Evolutionary conservation across 73 alveolate genomes (phyloP).

Genomic region (Paramecium primaurelia): DNA sequence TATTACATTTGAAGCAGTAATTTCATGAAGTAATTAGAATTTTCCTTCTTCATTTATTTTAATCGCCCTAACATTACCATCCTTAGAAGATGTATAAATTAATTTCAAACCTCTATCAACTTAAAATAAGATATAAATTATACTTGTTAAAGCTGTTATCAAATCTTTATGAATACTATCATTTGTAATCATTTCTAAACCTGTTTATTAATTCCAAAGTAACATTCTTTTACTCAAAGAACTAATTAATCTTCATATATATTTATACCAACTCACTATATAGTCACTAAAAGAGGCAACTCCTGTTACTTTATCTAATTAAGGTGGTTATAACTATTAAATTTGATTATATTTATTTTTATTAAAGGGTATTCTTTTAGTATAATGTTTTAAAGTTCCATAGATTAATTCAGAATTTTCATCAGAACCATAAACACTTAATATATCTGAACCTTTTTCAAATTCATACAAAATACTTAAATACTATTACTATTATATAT

Average conservation of each 20-base stretch:
- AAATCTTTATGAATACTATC: not conserved
- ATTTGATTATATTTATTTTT: not conserved
- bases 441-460: not conserved
- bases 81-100: not conserved
- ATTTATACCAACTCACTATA: not conserved
- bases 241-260: not conserved
- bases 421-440: not conserved
- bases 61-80: not conserved
- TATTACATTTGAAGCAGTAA: constrained; percentile 18
- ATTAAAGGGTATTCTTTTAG: not conserved
- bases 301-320: constrained; percentile 35
- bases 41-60: not conserved
- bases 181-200: not conserved
- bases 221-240: not conserved
- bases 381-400: constrained; percentile 2
- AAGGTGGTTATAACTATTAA: constrained; percentile 23
- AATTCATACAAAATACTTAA: not conserved
- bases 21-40: not conserved
- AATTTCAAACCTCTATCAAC: not conserved
- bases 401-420: not conserved
- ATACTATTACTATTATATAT: not conserved
- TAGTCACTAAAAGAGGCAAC: not conserved
- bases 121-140: not conserved
- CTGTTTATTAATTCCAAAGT: not conserved
- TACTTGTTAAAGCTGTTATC: not conserved